Conservation (phyloP, 208 protist species). For the Trichomonas gallinae region DNA sequence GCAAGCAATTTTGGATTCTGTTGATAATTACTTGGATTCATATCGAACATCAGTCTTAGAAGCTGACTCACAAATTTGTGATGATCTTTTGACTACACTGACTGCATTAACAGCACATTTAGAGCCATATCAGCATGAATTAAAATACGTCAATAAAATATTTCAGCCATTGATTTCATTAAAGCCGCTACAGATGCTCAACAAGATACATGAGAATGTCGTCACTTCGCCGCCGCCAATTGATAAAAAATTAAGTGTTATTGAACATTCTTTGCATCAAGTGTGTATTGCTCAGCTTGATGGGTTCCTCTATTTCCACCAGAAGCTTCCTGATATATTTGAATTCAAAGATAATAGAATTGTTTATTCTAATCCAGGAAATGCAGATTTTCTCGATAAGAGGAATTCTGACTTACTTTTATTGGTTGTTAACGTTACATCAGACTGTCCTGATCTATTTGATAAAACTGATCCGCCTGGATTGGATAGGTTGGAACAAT, state of each 20-base stretch:
- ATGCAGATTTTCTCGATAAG: background rate
- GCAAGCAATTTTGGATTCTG: background rate
- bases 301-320: background rate
- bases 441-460: background rate
- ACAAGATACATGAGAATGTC: background rate
- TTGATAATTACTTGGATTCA: conserved; percentile 1
- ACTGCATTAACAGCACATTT: background rate
- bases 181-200: background rate
- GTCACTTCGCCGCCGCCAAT: background rate
- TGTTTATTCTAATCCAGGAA: background rate
- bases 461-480: background rate
- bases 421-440: background rate
- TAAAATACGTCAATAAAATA: background rate
- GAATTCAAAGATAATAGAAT: background rate
- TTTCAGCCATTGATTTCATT: background rate
- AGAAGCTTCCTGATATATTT: conserved; percentile 6
- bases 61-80: background rate
- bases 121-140: background rate
- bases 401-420: background rate
- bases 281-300: background rate
- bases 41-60: background rate
- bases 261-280: background rate
- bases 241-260: background rate
- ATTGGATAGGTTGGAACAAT: background rate
- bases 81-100: background rate